phyloP scores from a whole-genome alignment of 2,329 filamentous ascomycete genomes.

The Cladosporium sp. region DNA sequence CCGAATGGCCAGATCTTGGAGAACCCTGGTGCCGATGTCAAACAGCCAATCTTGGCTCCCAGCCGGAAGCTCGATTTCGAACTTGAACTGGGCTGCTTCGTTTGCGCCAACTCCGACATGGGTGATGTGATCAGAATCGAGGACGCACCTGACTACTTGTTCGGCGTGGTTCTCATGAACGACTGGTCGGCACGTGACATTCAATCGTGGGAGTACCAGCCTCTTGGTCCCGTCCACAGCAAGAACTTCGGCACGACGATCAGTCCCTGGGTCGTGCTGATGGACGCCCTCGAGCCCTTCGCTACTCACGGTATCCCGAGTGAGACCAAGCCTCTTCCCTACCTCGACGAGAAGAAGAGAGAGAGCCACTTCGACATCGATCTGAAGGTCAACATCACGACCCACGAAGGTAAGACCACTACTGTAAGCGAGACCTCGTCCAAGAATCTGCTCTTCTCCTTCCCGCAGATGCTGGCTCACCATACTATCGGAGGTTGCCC shows the following conservation, averaged over 20 bases:
- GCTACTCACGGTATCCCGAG: conserved; percentile 56
- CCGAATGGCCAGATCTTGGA: conserved; percentile 73
- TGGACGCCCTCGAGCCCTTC: conserved; percentile 73
- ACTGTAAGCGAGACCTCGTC: conserved; percentile 60
- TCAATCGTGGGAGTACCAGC: conserved; percentile 82
- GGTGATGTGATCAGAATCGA: conserved; percentile 64
- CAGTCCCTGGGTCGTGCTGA: conserved; percentile 75
- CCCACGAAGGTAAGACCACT: conserved; percentile 48
- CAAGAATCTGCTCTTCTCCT: conserved; percentile 74
- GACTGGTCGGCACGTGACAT: conserved; percentile 86
- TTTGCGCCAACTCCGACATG: conserved; percentile 64
- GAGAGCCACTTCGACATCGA: conserved; percentile 68
- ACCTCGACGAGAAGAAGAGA: conserved; percentile 62
- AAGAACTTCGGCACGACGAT: conserved; percentile 83
- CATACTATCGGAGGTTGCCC: conserved; percentile 76
- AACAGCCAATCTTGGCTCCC: conserved; percentile 63
- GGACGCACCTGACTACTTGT: conserved; percentile 69
- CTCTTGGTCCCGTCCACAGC: conserved; percentile 76
- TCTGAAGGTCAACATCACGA: conserved; percentile 63
- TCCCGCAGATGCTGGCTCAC: conserved; percentile 79
- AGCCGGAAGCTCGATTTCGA: conserved; percentile 74
- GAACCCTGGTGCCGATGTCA: conserved; percentile 62
- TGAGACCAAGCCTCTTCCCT: conserved; percentile 58
- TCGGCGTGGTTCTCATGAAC: conserved; percentile 80
- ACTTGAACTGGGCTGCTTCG: conserved; percentile 75